A percentile compares a stretch with the other conserved stretches of the same genome.
Conservation (phyloP, 495 filamentous ascomycete genomes). For the Aspergillus heteromorphus region DNA sequence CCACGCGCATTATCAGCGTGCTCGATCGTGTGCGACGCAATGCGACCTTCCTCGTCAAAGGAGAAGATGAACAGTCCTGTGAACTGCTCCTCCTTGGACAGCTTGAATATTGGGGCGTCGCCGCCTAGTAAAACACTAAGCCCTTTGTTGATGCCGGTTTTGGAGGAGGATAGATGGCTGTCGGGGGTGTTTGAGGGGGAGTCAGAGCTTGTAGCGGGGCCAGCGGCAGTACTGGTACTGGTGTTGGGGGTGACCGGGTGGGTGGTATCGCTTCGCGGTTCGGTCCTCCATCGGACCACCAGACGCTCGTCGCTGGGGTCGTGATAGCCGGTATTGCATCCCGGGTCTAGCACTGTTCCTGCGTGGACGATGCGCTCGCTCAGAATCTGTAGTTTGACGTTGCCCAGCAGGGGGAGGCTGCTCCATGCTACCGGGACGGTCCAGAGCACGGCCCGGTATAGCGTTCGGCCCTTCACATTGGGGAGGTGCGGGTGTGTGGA, state of each 20-base stretch:
- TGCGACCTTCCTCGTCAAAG: conserved; percentile 84
- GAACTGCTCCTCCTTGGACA: conserved; percentile 54
- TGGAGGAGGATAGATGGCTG: conserved; percentile 10
- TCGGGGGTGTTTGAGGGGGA: background rate
- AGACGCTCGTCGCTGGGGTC: conserved; percentile 65
- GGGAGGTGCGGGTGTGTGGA: conserved; percentile 95
- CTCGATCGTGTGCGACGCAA: conserved; percentile 86
- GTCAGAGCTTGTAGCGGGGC: background rate
- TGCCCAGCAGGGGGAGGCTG: conserved; percentile 79
- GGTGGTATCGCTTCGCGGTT: conserved; percentile 35
- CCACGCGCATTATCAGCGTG: conserved; percentile 75
- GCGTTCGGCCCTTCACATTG: conserved; percentile 79
- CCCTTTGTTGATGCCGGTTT: conserved; percentile 31
- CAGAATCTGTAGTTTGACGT: conserved; percentile 78
- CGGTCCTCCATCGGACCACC: conserved; percentile 79
- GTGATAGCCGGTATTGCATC: conserved; percentile 17
- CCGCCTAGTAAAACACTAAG: conserved; percentile 45
- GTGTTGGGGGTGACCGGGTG: conserved; percentile 10
- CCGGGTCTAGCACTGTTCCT: conserved; percentile 32
- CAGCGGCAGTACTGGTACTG: background rate
- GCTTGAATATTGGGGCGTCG: conserved; percentile 66
- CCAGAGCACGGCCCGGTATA: conserved; percentile 91
- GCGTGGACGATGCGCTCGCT: conserved; percentile 76
- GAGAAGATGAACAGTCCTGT: conserved; percentile 87
- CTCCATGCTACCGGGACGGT: conserved; percentile 95